Evolutionary conservation across 1,139 yeast species (phyloP), one percentile per base, ranked within the genome.

Genomic region (Sporopachydermia cereana): DNA sequence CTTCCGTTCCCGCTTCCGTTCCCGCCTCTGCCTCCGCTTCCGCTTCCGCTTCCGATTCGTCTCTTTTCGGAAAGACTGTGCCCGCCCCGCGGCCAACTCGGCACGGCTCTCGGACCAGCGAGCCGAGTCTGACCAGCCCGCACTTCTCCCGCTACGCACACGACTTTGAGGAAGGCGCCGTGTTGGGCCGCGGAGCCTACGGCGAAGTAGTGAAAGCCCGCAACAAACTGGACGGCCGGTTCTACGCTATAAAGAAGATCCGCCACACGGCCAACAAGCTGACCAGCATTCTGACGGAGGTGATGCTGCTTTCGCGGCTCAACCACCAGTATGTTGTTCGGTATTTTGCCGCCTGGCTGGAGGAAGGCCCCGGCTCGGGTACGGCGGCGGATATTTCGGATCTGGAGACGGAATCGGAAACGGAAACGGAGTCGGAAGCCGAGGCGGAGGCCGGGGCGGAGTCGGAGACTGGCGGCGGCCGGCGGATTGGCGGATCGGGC

Each of bases 151-250:
- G 91, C 48, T 82, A 82, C 58, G 76, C 75, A 1, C 76, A 77
- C 47, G 98, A 93, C 58, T 93, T 93, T 61, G 98, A 91, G 61
- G 98, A 91, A 59, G 83, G 88, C 42, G 93, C 93, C 0, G 75
- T 79, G 22, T 64, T 93, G n/a, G 98, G 99, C 2, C 78, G 81
- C 55, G 99, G 99, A 29, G 98, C 95, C 0, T 93, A 83, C 65
- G 99, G 98, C 5, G 96, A 89, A 59, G 99, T 93, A 12, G 96
- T 91, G 17, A 89, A 89, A 57, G 98, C 93, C 0, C 71, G 98
- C 50, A 89, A 88, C 60, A 75, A 89, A 50, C 74, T 91, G 52
- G 99, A 93, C 58, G 97, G 98, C 20, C 74, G 96, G 3, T 84
- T 84, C 54, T 93, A 93, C 61, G 99, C 98, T 0, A 78, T 93